These are phyloP conservation scores for Arthrobotrys sphaeroides DNA, from an alignment of 2,329 filamentous ascomycete species.

Conservation along the genomic window DNA sequence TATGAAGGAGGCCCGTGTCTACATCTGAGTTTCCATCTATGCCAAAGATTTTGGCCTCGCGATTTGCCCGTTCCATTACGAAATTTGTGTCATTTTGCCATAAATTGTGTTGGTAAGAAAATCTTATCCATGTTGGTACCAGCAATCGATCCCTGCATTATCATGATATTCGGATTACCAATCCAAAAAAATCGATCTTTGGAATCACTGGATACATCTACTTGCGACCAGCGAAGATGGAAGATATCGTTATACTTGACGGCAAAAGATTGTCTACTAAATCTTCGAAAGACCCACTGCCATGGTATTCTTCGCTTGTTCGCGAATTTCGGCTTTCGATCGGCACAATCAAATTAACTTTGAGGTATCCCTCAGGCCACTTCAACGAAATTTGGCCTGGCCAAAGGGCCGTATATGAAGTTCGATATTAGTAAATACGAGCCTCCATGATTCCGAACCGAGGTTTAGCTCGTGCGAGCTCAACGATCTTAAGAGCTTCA, in stretches of 20 bases:
- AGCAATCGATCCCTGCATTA: too few relatives aligned
- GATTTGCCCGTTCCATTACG: background rate
- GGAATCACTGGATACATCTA: too few relatives aligned
- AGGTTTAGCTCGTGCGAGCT: conserved; percentile 40
- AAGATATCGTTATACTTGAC: background rate
- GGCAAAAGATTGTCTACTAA: background rate
- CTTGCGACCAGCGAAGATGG: background rate
- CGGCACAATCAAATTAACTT: conserved; percentile 25
- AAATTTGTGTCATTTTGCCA: conserved; percentile 16
- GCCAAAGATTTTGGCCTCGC: too few relatives aligned
- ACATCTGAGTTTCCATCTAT: background rate
- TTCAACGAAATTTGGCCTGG: background rate
- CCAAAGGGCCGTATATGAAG: background rate
- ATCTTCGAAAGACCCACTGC: background rate
- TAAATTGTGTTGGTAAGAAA: conserved; percentile 12
- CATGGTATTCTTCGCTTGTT: background rate
- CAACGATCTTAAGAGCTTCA: background rate
- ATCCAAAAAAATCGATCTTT: too few relatives aligned
- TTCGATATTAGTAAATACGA: background rate
- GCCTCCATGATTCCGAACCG: conserved; percentile 51
- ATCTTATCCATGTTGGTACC: background rate
- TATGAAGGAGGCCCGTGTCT: too few relatives aligned
- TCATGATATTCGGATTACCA: too few relatives aligned
- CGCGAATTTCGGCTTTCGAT: conserved; percentile 36
- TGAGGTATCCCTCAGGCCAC: conserved; percentile 5